Base-by-base conservation (phyloP, 768 basidiomycete genomes). In the Chlorophyllum brunneum region DNA sequence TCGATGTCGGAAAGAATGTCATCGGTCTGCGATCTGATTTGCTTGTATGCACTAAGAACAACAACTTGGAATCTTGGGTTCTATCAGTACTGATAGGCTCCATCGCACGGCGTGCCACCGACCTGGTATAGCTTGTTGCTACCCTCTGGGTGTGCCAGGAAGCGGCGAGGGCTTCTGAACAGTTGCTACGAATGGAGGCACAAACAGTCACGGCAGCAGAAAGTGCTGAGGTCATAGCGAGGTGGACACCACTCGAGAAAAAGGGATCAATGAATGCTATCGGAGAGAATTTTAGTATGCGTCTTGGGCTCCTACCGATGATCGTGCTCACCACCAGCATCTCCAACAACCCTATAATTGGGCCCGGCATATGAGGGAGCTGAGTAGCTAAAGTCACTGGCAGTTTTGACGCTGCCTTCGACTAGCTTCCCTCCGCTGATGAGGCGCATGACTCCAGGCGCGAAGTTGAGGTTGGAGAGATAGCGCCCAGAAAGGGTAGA, bases 1-100 rank as follows among this genome's bases (percentile, higher is more conserved):
- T 82, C 74, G 23, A 87, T 74, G 54, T 87, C 85, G 1, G 72
- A 77, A 30, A 87, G 70, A 24, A 85, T 73, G 55, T 78, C 74
- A 8, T 66, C 68, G 31, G 70, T 70, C 59, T 86, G 83, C 3
- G 82, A 74, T 16, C 80, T 78, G 48, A 87, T 85, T 58, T 86
- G 85, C 64, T 84, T 86, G 64, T 85, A 86, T 56, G 83, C 83
- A 56, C 83, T 85, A n/a, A 86, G 67, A 22, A 84, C 83, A 18
- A 86, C 83, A 10, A 87, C 74, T 59, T 85, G 78, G 59, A 86
- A 85, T 58, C 82, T 85, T 49, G 16, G 33, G 10, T 48, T 29
- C 38, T 36, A 37, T 58, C 37, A 48, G 42, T n/a, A 37, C 11
- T n/a, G 39, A 51, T 46, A 26, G 16, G n/a, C 30, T 5, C 29